A percentile compares a stretch with the other conserved stretches of the same genome.
These are phyloP conservation scores for Alternaria conjuncta DNA, from an alignment of 2,329 filamentous ascomycete genomes.

Conservation along the genomic window DNA sequence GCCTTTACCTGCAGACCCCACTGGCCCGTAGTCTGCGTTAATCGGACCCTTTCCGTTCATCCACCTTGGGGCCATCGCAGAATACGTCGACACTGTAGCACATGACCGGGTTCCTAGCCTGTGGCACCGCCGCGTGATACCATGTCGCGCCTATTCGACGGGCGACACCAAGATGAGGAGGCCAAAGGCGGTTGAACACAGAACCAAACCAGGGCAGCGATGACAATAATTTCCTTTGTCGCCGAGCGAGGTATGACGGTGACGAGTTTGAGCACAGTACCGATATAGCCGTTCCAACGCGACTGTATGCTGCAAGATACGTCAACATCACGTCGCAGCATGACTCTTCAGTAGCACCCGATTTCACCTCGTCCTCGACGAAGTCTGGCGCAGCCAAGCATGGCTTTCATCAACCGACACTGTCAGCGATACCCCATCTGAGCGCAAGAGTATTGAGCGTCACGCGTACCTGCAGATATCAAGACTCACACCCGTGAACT, in stretches of 20 bases:
- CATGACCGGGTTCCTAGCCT: background rate
- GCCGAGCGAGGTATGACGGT: background rate
- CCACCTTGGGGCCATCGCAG: background rate
- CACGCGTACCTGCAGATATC: background rate
- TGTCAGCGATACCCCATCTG: background rate
- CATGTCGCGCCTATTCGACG: background rate
- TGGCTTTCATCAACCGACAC: background rate
- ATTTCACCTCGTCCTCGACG: background rate
- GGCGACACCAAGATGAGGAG: background rate
- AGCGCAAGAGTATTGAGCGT: background rate
- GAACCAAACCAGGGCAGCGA: background rate
- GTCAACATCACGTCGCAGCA: background rate
- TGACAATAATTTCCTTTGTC: background rate
- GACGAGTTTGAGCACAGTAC: background rate
- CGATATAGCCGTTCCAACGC: background rate
- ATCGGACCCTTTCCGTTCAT: slow-evolving; percentile 2
- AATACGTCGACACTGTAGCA: background rate
- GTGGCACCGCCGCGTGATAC: background rate
- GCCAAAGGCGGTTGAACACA: background rate
- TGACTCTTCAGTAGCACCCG: background rate
- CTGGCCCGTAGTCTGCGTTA: slow-evolving; percentile 1
- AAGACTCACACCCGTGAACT: background rate
- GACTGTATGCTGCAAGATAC: background rate
- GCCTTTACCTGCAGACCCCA: background rate
- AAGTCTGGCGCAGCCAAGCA: background rate